Conservation (phyloP, 148 eudicot species). For the Vaccinium myrtillus region DNA sequence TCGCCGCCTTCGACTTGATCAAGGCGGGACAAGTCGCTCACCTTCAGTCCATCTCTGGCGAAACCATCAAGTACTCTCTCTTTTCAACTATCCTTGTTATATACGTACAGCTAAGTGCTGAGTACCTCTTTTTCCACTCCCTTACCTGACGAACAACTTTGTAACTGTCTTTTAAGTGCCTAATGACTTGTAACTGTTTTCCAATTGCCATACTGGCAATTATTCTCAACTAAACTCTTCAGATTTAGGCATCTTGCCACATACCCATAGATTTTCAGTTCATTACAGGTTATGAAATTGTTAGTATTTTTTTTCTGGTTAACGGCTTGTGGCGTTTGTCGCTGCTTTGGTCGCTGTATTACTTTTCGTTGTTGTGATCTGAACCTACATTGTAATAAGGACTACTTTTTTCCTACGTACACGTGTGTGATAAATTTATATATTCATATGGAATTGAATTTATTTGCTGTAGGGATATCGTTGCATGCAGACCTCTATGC, state of each 20-base stretch:
- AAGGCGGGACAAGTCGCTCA: slow-evolving; percentile 34
- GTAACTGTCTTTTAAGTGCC: not conserved
- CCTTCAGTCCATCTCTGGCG: slow-evolving; percentile 46
- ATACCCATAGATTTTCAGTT: not conserved
- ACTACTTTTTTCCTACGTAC: not conserved
- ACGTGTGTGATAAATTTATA: not conserved
- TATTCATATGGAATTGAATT: not conserved
- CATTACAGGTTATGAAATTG: not conserved
- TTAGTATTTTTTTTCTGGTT: not conserved
- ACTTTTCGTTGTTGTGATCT: not conserved
- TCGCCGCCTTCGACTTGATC: slow-evolving; percentile 48
- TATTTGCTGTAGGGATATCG: not conserved
- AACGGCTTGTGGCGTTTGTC: not conserved
- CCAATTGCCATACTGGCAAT: not conserved
- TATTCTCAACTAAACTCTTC: not conserved
- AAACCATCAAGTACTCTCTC: slow-evolving; percentile 47
- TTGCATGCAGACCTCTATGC: not conserved
- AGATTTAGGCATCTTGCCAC: not conserved
- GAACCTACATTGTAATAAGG: not conserved
- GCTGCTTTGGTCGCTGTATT: not conserved
- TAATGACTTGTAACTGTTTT: not conserved
- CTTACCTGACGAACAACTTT: not conserved
- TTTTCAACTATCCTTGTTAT: not conserved
- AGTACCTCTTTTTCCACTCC: not conserved
- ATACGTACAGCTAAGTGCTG: not conserved